Conservation (phyloP, 371 early-diverging fungal species). For the Rhizopus delemar region DNA sequence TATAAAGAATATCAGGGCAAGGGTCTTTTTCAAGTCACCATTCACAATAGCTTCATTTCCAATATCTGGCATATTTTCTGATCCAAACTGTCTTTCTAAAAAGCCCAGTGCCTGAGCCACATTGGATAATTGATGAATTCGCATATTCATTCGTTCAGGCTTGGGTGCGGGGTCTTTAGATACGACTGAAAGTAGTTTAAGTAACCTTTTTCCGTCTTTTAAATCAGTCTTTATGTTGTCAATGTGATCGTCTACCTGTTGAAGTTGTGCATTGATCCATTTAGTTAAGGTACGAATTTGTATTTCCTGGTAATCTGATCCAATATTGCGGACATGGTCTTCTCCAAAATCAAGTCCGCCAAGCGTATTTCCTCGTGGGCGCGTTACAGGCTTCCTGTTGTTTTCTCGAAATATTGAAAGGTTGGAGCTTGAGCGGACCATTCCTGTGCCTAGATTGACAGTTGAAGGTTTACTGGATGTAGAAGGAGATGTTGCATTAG, state of each 20-base stretch:
- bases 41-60: slow-evolving; percentile 85
- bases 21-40: slow-evolving; percentile 82
- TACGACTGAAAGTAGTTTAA: slow-evolving; percentile 62
- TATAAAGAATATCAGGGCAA: slow-evolving; percentile 83
- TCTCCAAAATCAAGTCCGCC: slow-evolving; percentile 29
- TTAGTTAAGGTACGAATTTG: slow-evolving; percentile 80
- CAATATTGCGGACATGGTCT: slow-evolving; percentile 42
- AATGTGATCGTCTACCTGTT: slow-evolving; percentile 42
- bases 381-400: slow-evolving; percentile 14
- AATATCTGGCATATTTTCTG: slow-evolving; percentile 71
- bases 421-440: slow-evolving; percentile 26
- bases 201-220: slow-evolving; percentile 63
- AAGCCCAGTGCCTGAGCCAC: slow-evolving; percentile 73
- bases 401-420: slow-evolving; percentile 23
- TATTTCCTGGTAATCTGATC: slow-evolving; percentile 57
- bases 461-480: slow-evolving; percentile 21
- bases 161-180: slow-evolving; percentile 55
- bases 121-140: slow-evolving; percentile 82
- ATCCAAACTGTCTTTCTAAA: slow-evolving; percentile 62
- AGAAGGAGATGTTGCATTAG: slow-evolving; percentile 27
- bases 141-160: slow-evolving; percentile 66
- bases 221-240: slow-evolving; percentile 59
- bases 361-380: slow-evolving; percentile 28
- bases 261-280: slow-evolving; percentile 81
- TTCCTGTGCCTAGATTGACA: slow-evolving; percentile 10